Base-by-base conservation (phyloP, 345 rosid genomes). In the Syzygium aqueum region DNA sequence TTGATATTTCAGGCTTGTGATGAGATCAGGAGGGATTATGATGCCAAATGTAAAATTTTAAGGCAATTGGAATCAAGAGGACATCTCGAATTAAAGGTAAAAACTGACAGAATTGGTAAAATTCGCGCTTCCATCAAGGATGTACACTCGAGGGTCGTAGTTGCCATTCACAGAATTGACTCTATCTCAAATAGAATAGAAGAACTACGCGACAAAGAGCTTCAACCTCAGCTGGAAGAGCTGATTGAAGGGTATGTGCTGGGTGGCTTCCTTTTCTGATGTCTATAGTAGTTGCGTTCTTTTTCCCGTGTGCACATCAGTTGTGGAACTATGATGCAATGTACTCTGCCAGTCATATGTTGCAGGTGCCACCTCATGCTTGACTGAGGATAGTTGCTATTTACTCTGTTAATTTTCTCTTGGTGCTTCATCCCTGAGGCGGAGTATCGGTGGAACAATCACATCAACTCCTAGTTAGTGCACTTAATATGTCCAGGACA, bases 191-290 rank as follows among this genome's bases (percentile, higher is more conserved):
- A 93, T 89, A 93, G 95, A 88, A 93, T 98, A 78, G 99, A 96
- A 91, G 99, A 98, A 85, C 90, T 98, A 65, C 94, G 98, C 37
- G 99, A 98, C 94, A 91, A 89, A 87, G 99, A 97, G 91, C 99
- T 96, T 84, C 99, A 98, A 92, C 99, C 99, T 63, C 99, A 98
- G 87, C 95, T 98, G 17, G 99, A 96, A 90, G 99, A 98, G 90
- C 91, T 98, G 88, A 98, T 98, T 73, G 93, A 94, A 89, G 99
- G 99, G 99, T 98, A 93, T 51, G 92, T 87, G 33, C 88, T 1
- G 4, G 25, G 80, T 19, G 80, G 80, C 27, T 73, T 73, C 80
- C 49, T 73, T 73, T 73, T 37, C 43, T 73, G 49, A 73, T 9
- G 12, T 33, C 80, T 37, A 19, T 73, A 73, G 49, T 37, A 73